A percentile compares a stretch with the other conserved stretches of the same genome.
These are phyloP conservation scores for Sarcodon sp. DNA, from an alignment of 768 basidiomycete genomes.

Conservation along the genomic window DNA sequence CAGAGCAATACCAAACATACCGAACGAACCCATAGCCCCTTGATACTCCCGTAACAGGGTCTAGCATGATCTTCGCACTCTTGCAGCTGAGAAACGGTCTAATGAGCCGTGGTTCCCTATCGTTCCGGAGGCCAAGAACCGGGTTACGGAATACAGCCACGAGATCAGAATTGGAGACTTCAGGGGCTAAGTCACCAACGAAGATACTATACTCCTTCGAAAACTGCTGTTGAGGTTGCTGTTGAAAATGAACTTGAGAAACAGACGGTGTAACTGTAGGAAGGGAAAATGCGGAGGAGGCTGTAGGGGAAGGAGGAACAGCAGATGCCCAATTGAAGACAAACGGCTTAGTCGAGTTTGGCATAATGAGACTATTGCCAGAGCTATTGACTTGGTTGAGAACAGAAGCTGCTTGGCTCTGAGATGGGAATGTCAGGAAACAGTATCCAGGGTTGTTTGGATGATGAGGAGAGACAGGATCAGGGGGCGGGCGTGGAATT, in stretches of 20 bases:
- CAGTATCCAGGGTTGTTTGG: conserved; percentile 83
- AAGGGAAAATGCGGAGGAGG: conserved; percentile 15
- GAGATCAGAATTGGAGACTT: conserved; percentile 89
- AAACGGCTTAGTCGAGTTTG: conserved; percentile 76
- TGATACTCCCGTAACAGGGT: conserved; percentile 83
- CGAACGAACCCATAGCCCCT: conserved; percentile 91
- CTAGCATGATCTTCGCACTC: conserved; percentile 92
- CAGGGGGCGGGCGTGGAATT: conserved; percentile 52
- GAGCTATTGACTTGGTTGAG: conserved; percentile 49
- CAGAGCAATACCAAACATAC: conserved; percentile 22
- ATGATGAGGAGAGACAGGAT: conserved; percentile 44
- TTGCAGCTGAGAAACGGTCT: conserved; percentile 85
- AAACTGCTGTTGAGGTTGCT: conserved; percentile 33
- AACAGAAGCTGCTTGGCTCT: conserved; percentile 55
- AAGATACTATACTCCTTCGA: conserved; percentile 90
- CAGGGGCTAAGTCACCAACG: conserved; percentile 86
- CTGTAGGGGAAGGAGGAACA: conserved; percentile 21
- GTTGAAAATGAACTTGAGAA: conserved; percentile 2
- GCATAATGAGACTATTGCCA: conserved; percentile 50
- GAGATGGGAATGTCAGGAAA: conserved; percentile 75
- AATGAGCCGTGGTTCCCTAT: conserved; percentile 82
- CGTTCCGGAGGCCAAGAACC: conserved; percentile 71
- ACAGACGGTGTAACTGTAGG: conserved; percentile 10
- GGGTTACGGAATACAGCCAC: conserved; percentile 89
- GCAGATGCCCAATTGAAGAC: conserved; percentile 66